Percentiles rank a stretch among this genome's conserved stretches.
phyloP scores from a whole-genome alignment of 352 stramenopile species.

The Phytopythium ostracodes region DNA sequence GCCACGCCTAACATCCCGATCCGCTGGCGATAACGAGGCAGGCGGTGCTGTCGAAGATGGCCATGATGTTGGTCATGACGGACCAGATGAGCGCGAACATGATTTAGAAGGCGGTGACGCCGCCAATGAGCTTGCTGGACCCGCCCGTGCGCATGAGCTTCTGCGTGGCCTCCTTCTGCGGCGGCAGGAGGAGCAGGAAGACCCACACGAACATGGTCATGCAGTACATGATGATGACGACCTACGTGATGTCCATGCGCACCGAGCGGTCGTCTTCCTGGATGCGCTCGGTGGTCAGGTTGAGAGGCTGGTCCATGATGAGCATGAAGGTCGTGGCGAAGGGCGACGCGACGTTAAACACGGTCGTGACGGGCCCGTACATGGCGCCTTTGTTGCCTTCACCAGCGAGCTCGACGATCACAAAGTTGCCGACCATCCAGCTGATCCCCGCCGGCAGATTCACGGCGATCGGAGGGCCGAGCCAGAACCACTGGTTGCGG shows the following conservation, averaged over 20 bases:
- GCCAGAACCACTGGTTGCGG: slow-evolving; percentile 15
- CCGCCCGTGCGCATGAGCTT: slow-evolving; percentile 28
- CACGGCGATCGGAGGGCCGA: slow-evolving; percentile 10
- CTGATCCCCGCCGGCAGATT: slow-evolving; percentile 16
- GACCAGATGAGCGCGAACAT: slow-evolving; percentile 31
- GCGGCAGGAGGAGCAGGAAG: slow-evolving; percentile 29
- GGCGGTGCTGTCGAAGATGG: slow-evolving; percentile 34
- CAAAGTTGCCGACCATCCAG: slow-evolving; percentile 20
- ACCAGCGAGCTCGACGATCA: slow-evolving; percentile 28
- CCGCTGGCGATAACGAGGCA: slow-evolving; percentile 27
- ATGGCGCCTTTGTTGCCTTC: slow-evolving; percentile 28
- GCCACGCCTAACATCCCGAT: slow-evolving; percentile 16
- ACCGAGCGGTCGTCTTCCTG: slow-evolving; percentile 17
- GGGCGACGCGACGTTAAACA: slow-evolving; percentile 18
- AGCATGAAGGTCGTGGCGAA: slow-evolving; percentile 21
- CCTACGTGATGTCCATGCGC: slow-evolving; percentile 23
- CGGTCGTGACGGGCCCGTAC: slow-evolving; percentile 30
- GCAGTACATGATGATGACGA: slow-evolving; percentile 26
- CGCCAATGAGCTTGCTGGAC: slow-evolving; percentile 21
- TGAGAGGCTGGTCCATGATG: slow-evolving; percentile 18
- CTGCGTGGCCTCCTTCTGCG: slow-evolving; percentile 33
- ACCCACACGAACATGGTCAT: slow-evolving; percentile 21
- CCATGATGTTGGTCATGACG: slow-evolving; percentile 35
- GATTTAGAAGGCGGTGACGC: slow-evolving; percentile 29
- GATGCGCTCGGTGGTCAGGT: slow-evolving; percentile 23